These are phyloP conservation scores for Agrocybe chaxingu DNA, from an alignment of 768 basidiomycete genomes.

Conservation along the genomic window DNA sequence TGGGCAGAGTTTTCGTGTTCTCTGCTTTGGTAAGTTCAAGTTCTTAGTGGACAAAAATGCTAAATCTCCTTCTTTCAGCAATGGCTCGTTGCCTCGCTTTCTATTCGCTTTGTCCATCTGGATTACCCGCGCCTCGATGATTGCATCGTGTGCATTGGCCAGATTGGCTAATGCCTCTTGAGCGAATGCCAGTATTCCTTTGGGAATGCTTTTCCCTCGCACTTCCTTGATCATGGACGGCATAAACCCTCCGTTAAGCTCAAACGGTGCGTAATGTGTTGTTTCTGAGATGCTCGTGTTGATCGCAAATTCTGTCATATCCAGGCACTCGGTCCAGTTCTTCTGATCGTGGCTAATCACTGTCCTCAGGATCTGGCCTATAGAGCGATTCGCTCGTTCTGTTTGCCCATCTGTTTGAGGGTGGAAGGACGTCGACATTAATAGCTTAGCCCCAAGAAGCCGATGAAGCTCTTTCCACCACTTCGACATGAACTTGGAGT, in stretches of 20 bases:
- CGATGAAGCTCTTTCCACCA: constrained; percentile 20
- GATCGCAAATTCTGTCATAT: constrained; percentile 35
- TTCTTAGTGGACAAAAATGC: neutral
- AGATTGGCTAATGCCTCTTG: constrained; percentile 18
- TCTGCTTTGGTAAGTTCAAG: neutral
- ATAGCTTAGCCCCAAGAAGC: constrained; percentile 24
- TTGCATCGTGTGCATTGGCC: constrained; percentile 28
- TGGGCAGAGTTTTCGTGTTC: neutral
- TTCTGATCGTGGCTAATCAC: constrained; percentile 22
- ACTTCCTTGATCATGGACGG: constrained; percentile 18
- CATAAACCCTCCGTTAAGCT: constrained; percentile 22
- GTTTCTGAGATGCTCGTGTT: constrained; percentile 23
- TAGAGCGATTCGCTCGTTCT: constrained; percentile 21
- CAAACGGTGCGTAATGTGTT: constrained; percentile 33
- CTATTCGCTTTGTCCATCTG: constrained; percentile 28
- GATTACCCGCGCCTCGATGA: constrained; percentile 25
- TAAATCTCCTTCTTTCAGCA: neutral
- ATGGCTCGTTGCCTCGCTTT: constrained; percentile 16
- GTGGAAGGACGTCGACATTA: constrained; percentile 37
- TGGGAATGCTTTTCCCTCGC: neutral
- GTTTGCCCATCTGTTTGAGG: constrained; percentile 37
- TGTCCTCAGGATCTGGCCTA: constrained; percentile 28
- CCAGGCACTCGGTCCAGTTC: constrained; percentile 27
- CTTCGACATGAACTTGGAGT: constrained; percentile 20
- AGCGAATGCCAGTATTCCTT: neutral